These are phyloP conservation scores for Monosporozyma yasuniensis DNA, from an alignment of 805 yeast species.

Conservation along the genomic window DNA sequence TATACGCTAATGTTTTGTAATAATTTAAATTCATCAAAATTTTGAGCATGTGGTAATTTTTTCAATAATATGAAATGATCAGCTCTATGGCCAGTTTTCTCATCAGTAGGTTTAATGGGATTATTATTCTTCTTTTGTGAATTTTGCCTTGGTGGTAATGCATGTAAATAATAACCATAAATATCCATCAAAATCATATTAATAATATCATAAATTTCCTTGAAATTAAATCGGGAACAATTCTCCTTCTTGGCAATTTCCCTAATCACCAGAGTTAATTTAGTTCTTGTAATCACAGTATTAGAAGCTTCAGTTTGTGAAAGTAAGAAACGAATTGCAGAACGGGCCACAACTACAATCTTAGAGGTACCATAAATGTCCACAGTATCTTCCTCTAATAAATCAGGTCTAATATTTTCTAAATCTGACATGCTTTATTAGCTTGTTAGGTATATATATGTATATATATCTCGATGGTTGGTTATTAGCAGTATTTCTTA, in stretches of 20 bases:
- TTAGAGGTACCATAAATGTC: conserved; percentile 5
- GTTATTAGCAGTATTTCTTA: too few species aligned
- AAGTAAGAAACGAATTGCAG: conserved; percentile 19
- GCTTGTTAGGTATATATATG: neutral
- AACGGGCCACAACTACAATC: conserved; percentile 11
- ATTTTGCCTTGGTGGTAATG: conserved; percentile 12
- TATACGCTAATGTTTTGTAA: conserved; percentile 10
- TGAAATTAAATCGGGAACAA: conserved; percentile 9
- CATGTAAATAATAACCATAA: conserved; percentile 21
- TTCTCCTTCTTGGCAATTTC: conserved; percentile 17
- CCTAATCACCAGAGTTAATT: conserved; percentile 14
- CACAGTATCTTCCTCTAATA: neutral
- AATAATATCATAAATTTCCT: conserved; percentile 8
- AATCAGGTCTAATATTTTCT: neutral
- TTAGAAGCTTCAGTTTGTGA: conserved; percentile 20
- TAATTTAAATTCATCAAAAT: conserved; percentile 13
- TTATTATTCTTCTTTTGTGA: neutral
- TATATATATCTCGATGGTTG: too few species aligned
- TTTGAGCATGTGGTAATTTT: conserved; percentile 7
- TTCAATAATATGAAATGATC: conserved; percentile 21
- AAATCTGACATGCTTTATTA: neutral
- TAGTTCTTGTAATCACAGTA: conserved; percentile 16
- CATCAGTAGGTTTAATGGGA: neutral
- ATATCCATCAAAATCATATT: conserved; percentile 19
- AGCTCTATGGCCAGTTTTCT: conserved; percentile 8